Conservation (phyloP, 2,329 filamentous ascomycete genomes). For the Pseudocercospora crystallina region DNA sequence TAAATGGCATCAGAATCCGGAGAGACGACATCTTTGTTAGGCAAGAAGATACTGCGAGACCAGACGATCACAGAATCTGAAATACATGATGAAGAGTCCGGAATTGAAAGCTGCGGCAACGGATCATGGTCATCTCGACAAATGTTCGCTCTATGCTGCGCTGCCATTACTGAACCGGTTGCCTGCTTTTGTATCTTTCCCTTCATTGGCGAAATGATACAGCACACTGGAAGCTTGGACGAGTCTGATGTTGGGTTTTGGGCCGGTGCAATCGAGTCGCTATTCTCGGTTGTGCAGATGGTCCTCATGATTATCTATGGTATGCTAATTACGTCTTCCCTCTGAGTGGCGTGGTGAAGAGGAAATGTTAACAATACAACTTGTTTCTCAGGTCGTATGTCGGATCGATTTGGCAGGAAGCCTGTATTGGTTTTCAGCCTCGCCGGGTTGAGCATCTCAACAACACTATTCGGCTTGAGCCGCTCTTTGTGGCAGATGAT, state of each 20-base stretch:
- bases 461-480: constrained; percentile 68
- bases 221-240: constrained; percentile 61
- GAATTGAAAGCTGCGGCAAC: no score
- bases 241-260: constrained; percentile 75
- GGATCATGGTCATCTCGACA: no score
- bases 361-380: no score
- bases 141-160: constrained; percentile 69
- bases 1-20: no score
- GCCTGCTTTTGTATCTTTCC: constrained; percentile 79
- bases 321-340: neutral
- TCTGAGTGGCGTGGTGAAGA: neutral
- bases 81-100: no score
- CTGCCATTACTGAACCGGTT: constrained; percentile 72
- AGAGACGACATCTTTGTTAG: no score
- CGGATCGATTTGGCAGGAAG: constrained; percentile 69
- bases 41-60: neutral
- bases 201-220: constrained; percentile 76
- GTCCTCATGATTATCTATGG: constrained; percentile 71
- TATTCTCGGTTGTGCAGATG: constrained; percentile 75
- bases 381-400: constrained; percentile 54
- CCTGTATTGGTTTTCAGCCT: constrained; percentile 69
- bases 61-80: no score
- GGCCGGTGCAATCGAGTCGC: constrained; percentile 67
- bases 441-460: constrained; percentile 61
- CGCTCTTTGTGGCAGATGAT: constrained; percentile 70